phyloP scores from a whole-genome alignment of 2,329 filamentous ascomycete genomes.

The Hypoxylon sp. region DNA sequence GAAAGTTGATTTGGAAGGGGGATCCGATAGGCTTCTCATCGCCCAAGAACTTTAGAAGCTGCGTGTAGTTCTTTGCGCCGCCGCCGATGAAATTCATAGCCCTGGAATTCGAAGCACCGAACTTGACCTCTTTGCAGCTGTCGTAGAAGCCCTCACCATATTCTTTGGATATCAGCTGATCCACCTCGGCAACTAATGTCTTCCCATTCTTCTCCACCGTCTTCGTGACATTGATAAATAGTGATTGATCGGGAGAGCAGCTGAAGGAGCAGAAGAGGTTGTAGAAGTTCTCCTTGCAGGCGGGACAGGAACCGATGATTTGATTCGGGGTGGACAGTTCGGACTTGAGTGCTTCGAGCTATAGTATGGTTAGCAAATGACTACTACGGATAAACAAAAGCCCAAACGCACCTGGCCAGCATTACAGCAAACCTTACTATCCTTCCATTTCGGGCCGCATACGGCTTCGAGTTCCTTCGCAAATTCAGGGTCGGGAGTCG shows the following conservation, averaged over 20 bases:
- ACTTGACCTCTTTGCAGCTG: constrained; percentile 99
- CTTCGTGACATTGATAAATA: constrained; percentile 93
- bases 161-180: constrained; percentile 86
- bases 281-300: constrained; percentile 98
- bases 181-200: constrained; percentile 83
- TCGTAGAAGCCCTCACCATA: constrained; percentile 93
- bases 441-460: constrained; percentile 89
- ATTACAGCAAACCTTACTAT: constrained; percentile 87
- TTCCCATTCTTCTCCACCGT: constrained; percentile 74
- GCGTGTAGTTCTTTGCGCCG: constrained; percentile 89
- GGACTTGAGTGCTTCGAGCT: constrained; percentile 84
- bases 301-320: constrained; percentile 93
- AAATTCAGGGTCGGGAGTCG: constrained; percentile 78
- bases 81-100: constrained; percentile 98
- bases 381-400: neutral
- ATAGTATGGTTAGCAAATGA: constrained; percentile 40
- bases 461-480: constrained; percentile 85
- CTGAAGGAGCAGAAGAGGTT: constrained; percentile 99
- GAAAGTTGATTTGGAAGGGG: constrained; percentile 98
- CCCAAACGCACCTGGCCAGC: constrained; percentile 75
- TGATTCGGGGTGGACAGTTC: constrained; percentile 90
- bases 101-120: constrained; percentile 91
- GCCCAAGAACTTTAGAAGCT: constrained; percentile 91
- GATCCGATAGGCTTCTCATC: constrained; percentile 93
- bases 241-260: constrained; percentile 95